Evolutionary conservation across 352 stramenopile genomes (phyloP).

Genomic region (Lagenidium giganteum): DNA sequence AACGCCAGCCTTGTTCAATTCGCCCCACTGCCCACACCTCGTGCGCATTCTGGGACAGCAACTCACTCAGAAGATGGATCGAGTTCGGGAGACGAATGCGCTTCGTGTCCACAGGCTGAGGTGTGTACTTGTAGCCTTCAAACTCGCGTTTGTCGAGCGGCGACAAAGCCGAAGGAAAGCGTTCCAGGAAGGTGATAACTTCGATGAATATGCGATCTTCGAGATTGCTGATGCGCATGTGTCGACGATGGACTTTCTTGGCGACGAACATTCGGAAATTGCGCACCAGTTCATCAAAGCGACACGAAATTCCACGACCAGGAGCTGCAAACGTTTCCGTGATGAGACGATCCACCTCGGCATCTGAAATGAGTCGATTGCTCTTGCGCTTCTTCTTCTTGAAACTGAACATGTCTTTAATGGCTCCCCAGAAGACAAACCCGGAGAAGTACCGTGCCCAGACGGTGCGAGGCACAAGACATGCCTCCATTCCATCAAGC

Average conservation of each 20-base stretch:
- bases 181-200: slow-evolving; percentile 73
- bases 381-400: slow-evolving; percentile 30
- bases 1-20: slow-evolving; percentile 66
- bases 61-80: slow-evolving; percentile 50
- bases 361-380: slow-evolving; percentile 53
- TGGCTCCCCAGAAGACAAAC: slow-evolving; percentile 40
- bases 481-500: slow-evolving; percentile 61
- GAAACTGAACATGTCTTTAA: slow-evolving; percentile 26
- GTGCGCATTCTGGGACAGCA: slow-evolving; percentile 73
- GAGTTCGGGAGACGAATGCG: slow-evolving; percentile 59
- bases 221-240: slow-evolving; percentile 48
- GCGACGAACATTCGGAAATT: slow-evolving; percentile 82
- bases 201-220: slow-evolving; percentile 67
- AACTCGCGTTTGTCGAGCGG: slow-evolving; percentile 73
- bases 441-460: slow-evolving; percentile 58
- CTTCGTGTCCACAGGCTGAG: slow-evolving; percentile 53
- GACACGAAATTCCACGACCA: slow-evolving; percentile 64
- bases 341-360: slow-evolving; percentile 63
- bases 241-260: slow-evolving; percentile 61
- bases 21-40: slow-evolving; percentile 78
- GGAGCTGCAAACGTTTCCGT: slow-evolving; percentile 47
- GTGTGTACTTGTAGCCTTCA: slow-evolving; percentile 76
- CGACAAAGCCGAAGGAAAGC: slow-evolving; percentile 61
- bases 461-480: slow-evolving; percentile 38
- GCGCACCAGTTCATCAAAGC: slow-evolving; percentile 75